Percentiles rank a stretch among this genome's conserved stretches.
These are phyloP conservation scores for Alternaria conjuncta DNA, from an alignment of 2,329 filamentous ascomycete genomes.

Conservation along the genomic window DNA sequence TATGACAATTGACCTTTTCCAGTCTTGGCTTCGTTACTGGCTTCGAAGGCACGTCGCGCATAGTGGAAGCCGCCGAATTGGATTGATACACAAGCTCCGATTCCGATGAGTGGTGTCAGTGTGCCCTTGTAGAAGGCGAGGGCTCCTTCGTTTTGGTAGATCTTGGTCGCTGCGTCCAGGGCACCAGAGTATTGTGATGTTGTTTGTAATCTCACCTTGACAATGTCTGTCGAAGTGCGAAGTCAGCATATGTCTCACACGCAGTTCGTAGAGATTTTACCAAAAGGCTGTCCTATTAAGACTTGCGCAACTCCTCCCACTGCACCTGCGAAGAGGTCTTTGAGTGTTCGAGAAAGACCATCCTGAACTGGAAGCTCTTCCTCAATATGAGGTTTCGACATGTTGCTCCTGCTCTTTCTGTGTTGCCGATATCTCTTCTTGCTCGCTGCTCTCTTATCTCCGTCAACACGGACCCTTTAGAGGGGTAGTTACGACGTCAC, in stretches of 20 bases:
- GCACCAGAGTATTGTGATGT: slow-evolving; percentile 81
- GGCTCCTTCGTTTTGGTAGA: slow-evolving; percentile 86
- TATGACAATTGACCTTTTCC: slow-evolving; percentile 69
- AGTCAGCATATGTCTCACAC: neutral
- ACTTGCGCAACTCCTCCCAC: slow-evolving; percentile 78
- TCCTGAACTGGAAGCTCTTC: slow-evolving; percentile 46
- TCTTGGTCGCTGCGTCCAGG: slow-evolving; percentile 78
- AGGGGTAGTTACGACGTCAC: slow-evolving; percentile 10
- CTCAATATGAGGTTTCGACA: slow-evolving; percentile 48
- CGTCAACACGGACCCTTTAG: slow-evolving; percentile 12
- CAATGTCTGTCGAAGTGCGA: slow-evolving; percentile 53
- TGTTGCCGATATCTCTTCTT: neutral
- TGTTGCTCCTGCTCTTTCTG: slow-evolving; percentile 13
- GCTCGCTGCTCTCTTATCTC: slow-evolving; percentile 12
- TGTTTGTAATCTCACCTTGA: slow-evolving; percentile 97
- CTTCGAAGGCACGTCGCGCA: slow-evolving; percentile 84
- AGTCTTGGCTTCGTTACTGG: slow-evolving; percentile 63
- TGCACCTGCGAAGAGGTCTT: slow-evolving; percentile 91
- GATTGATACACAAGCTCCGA: slow-evolving; percentile 93
- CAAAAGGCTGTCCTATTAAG: neutral
- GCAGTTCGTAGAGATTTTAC: neutral
- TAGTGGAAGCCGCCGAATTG: slow-evolving; percentile 98
- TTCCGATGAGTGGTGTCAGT: slow-evolving; percentile 90
- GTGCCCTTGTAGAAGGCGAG: slow-evolving; percentile 98
- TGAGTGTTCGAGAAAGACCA: slow-evolving; percentile 61